phyloP scores from a whole-genome alignment of 805 yeast genomes.

The Wickerhamiella nectarea region DNA sequence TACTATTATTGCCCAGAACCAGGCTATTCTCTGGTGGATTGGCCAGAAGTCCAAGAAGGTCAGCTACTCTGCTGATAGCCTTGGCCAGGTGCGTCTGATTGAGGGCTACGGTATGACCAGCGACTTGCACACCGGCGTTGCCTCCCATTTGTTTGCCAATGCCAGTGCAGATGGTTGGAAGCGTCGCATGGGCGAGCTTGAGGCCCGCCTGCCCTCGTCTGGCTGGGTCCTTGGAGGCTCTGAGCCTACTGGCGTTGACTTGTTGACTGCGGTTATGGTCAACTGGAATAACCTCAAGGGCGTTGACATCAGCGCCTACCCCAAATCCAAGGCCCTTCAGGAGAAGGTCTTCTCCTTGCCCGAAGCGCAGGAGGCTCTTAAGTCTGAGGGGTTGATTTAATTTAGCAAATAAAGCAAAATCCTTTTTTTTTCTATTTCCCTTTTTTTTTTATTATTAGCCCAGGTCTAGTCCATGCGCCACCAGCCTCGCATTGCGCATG shows the following conservation, averaged over 20 bases:
- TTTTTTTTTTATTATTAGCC: too few species aligned
- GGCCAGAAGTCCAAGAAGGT: slow-evolving; percentile 5
- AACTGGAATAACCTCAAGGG: slow-evolving; percentile 7
- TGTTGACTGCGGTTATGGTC: slow-evolving; percentile 11
- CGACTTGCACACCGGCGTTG: slow-evolving; percentile 9
- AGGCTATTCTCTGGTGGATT: slow-evolving; percentile 9
- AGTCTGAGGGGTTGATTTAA: slow-evolving; percentile 1
- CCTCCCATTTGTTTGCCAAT: not conserved
- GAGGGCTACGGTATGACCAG: slow-evolving; percentile 3
- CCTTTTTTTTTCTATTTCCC: too few species aligned
- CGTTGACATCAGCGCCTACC: slow-evolving; percentile 6
- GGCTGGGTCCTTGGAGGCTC: slow-evolving; percentile 9
- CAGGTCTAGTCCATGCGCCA: too few species aligned
- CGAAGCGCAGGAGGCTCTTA: slow-evolving; percentile 8
- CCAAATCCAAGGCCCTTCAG: slow-evolving; percentile 4
- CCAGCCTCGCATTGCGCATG: too few species aligned
- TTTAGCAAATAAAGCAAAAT: too few species aligned
- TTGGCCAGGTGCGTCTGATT: slow-evolving; percentile 6
- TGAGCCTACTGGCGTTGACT: slow-evolving; percentile 11
- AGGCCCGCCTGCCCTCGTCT: slow-evolving; percentile 2
- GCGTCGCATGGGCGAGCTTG: slow-evolving; percentile 8
- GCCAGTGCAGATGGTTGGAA: not conserved
- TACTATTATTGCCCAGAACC: slow-evolving; percentile 10
- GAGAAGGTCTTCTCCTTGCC: slow-evolving; percentile 8
- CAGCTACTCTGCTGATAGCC: slow-evolving; percentile 1